These are phyloP conservation scores for Brachypodium distachyon DNA, from an alignment of 202 grass and related monocot genomes.

Conservation along the genomic window DNA sequence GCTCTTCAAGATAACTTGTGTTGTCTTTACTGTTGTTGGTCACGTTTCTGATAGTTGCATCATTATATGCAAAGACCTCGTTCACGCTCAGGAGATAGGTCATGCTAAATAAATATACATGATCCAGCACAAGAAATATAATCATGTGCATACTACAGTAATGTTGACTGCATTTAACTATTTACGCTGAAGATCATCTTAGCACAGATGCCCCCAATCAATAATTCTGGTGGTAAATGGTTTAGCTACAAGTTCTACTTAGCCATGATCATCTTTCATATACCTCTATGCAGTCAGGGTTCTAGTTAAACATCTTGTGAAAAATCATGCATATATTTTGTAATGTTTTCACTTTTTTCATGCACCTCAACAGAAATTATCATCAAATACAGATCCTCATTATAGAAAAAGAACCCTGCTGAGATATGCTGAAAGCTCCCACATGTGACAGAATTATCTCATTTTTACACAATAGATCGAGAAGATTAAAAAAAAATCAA, in stretches of 20 bases:
- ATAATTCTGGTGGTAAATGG: not conserved
- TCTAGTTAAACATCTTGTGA: not conserved
- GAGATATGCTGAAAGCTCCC: not conserved
- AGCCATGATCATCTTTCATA: not conserved
- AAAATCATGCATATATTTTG: not conserved
- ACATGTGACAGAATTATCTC: not conserved
- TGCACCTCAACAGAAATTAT: not conserved
- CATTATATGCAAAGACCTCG: not conserved
- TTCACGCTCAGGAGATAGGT: not conserved
- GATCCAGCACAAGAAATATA: not conserved
- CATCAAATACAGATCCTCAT: not conserved
- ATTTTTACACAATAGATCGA: constrained; percentile 13
- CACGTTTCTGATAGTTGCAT: not conserved
- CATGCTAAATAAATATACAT: not conserved
- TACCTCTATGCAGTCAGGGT: not conserved
- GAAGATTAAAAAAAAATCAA: not conserved
- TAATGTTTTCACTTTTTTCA: not conserved
- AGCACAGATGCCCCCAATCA: not conserved
- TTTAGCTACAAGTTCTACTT: not conserved
- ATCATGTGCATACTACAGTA: not conserved
- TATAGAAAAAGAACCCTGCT: not conserved
- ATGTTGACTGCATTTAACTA: not conserved
- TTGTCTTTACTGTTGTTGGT: not conserved
- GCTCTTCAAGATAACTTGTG: not conserved
- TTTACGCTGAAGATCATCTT: not conserved